Evolutionary conservation across 75 land plant species (phyloP), one percentile per base, ranked within the genome.

Genomic region (Picea sitchensis): DNA sequence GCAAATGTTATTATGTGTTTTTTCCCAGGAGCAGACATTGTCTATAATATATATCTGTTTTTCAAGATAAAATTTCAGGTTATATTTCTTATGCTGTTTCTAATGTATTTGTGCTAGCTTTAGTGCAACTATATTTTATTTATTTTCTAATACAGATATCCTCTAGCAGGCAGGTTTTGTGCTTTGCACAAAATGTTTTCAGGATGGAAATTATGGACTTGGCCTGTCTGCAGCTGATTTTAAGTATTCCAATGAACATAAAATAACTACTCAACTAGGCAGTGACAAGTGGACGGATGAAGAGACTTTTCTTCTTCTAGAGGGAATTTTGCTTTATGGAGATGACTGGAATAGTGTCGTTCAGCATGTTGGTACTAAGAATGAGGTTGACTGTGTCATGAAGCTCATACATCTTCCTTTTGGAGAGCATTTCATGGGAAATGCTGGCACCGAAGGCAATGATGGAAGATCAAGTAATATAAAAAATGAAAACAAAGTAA

Each of bases 291-390:
- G 99, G 99, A 91, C 94, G 30, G 93, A 89, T 64, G 81, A 88
- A 68, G 99, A 97, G 84, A 90, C 85, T 17, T 76, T 93, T 41
- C 88, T 87, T 79, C 94, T 97, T 60, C 84, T 97, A 36, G 99
- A 97, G 84, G 98, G 26, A n/a, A 85, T 92, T 76, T 59, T 86
- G 72, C 86, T 85, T 65, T 84, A 87, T 81, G 94, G 96, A 17
- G 93, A 95, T 78, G 89, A 95, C 80, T 97, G 99, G 99, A 89
- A 85, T 59, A 84, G 82, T 79, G 87, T 96, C 64, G 88, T 87
- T 51, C 82, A 88, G 61, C 87, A 86, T 83, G 98, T 95, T 51
- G 78, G 82, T 63, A 89, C 92, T 2, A 96, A 87, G 79, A 88
- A 78, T 61, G 92, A 89, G 83, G 63, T 59, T 23, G 95, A 95